Conservation (phyloP, 768 basidiomycete species). For the Leccinum longicurvipes region DNA sequence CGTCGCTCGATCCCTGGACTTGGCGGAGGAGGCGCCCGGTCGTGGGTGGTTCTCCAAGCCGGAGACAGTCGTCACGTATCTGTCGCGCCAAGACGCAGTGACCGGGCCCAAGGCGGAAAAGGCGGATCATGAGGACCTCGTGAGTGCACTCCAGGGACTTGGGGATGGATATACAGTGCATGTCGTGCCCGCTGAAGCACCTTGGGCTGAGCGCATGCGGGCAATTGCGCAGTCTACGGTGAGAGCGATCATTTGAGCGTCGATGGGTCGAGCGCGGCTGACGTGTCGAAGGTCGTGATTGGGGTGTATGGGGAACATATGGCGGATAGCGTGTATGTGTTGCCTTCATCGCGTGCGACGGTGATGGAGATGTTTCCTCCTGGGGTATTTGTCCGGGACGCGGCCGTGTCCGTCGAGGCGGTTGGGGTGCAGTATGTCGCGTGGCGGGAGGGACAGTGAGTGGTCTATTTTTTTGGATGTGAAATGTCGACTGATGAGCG, state of each 20-base stretch:
- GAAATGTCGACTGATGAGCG: neutral
- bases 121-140: slow-evolving; percentile 58
- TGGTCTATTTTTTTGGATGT: neutral
- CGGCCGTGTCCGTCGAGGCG: slow-evolving; percentile 52
- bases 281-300: slow-evolving; percentile 47
- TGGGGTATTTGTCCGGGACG: slow-evolving; percentile 61
- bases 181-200: slow-evolving; percentile 47
- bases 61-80: slow-evolving; percentile 61
- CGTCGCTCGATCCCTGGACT: slow-evolving; percentile 43
- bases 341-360: slow-evolving; percentile 52
- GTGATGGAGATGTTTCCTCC: slow-evolving; percentile 77
- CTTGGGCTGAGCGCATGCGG: slow-evolving; percentile 61
- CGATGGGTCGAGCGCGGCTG: neutral
- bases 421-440: slow-evolving; percentile 57
- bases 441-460: slow-evolving; percentile 46
- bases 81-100: slow-evolving; percentile 56
- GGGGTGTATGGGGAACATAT: slow-evolving; percentile 60
- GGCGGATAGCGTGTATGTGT: slow-evolving; percentile 70
- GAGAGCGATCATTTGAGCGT: slow-evolving; percentile 1
- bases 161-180: slow-evolving; percentile 53
- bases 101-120: slow-evolving; percentile 48
- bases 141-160: slow-evolving; percentile 54
- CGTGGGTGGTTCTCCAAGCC: slow-evolving; percentile 17
- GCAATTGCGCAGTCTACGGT: slow-evolving; percentile 70
- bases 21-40: slow-evolving; percentile 19